Evolutionary conservation across 805 yeast species (phyloP).

Genomic region (Yarrowia bubula): DNA sequence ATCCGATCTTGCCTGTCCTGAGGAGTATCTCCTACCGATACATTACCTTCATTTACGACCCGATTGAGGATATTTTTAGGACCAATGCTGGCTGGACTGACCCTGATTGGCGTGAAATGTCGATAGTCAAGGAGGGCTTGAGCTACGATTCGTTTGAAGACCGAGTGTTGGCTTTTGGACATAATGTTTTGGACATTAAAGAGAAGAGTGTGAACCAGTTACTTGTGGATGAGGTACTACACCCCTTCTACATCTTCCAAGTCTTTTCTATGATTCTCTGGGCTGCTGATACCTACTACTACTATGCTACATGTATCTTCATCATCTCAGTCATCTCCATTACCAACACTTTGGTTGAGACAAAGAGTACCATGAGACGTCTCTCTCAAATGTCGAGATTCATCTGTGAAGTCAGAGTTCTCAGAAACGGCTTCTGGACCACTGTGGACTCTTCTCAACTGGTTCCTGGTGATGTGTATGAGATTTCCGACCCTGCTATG

Average conservation of each 20-base stretch:
- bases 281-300: constrained; percentile 89
- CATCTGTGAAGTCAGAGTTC: constrained; percentile 79
- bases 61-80: constrained; percentile 79
- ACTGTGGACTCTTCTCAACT: constrained; percentile 70
- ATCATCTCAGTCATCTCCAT: constrained; percentile 80
- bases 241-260: constrained; percentile 95
- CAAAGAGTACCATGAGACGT: constrained; percentile 68
- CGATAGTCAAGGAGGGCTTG: constrained; percentile 58
- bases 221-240: constrained; percentile 81
- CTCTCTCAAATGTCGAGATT: constrained; percentile 70
- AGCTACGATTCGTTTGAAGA: constrained; percentile 66
- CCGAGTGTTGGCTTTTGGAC: constrained; percentile 71
- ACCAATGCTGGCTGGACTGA: constrained; percentile 89
- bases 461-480: constrained; percentile 95
- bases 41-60: constrained; percentile 77
- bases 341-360: constrained; percentile 78
- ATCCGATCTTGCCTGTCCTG: constrained; percentile 68
- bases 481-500: constrained; percentile 82
- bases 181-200: constrained; percentile 69
- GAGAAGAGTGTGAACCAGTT: constrained; percentile 67
- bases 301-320: constrained; percentile 91
- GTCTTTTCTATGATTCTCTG: constrained; percentile 87
- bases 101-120: constrained; percentile 64
- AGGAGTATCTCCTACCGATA: constrained; percentile 79
- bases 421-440: constrained; percentile 92